Conservation (phyloP, 352 stramenopile genomes). For the Phytophthora crassamura region DNA sequence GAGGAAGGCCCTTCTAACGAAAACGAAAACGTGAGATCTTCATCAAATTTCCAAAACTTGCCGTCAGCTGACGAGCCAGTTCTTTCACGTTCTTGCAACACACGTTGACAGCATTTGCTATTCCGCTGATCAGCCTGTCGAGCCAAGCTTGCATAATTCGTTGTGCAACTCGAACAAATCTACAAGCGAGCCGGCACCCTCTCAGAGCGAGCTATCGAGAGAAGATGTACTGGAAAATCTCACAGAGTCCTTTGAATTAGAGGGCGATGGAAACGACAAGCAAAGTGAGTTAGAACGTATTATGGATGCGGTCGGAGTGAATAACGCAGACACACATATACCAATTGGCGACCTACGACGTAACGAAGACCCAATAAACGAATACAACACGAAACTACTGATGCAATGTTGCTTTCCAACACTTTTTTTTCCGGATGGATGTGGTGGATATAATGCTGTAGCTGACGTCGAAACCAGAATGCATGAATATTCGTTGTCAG, state of each 20-base stretch:
- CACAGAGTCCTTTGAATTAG: not conserved
- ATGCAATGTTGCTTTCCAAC: constrained; percentile 31
- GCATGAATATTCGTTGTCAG: constrained; percentile 13
- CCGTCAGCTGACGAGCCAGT: too few relatives aligned
- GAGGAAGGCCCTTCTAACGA: too few relatives aligned
- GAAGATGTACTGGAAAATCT: not conserved
- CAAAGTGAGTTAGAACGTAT: not conserved
- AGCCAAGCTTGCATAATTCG: too few relatives aligned
- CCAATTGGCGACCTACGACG: not conserved
- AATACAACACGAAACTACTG: constrained; percentile 11
- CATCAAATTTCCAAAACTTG: too few relatives aligned
- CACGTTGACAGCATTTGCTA: too few relatives aligned
- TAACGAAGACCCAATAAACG: constrained; percentile 5
- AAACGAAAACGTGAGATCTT: too few relatives aligned
- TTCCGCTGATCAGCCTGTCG: not conserved
- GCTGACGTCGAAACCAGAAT: constrained; percentile 4
- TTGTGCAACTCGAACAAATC: too few relatives aligned
- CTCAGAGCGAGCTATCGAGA: too few relatives aligned
- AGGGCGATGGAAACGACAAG: not conserved
- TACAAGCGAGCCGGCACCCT: too few relatives aligned
- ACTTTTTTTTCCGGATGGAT: constrained; percentile 21
- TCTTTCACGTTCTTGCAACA: too few relatives aligned
- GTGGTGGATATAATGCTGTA: not conserved
- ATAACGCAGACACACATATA: constrained; percentile 32
- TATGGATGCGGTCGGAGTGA: not conserved